Evolutionary conservation across 495 filamentous ascomycete genomes (phyloP).

Genomic region (Peziza echinospora): DNA sequence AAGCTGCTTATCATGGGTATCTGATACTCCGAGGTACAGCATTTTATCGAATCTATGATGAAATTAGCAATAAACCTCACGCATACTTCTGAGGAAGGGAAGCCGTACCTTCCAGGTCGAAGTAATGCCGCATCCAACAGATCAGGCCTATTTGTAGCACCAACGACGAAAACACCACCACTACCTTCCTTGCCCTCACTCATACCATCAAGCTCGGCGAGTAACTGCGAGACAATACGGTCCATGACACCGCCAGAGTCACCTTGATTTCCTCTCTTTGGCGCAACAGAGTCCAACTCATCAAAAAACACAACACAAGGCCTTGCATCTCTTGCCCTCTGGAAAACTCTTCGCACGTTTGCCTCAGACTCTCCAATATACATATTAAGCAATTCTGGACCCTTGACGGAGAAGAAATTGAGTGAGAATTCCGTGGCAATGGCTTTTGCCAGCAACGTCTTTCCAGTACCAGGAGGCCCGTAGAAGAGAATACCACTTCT

Average conservation of each 20-base stretch:
- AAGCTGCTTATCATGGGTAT: constrained; percentile 89
- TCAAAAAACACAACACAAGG: constrained; percentile 98
- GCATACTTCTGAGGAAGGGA: too few species aligned
- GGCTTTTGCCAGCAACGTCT: constrained; percentile 89
- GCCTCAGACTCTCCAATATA: constrained; percentile 98
- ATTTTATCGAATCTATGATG: constrained; percentile 65
- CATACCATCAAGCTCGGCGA: constrained; percentile 95
- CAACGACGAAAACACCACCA: constrained; percentile 87
- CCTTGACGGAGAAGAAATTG: constrained; percentile 98
- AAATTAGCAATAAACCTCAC: too few species aligned
- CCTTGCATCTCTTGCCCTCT: constrained; percentile 79
- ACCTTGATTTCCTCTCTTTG: constrained; percentile 92
- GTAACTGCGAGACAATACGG: constrained; percentile 83
- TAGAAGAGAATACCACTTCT: constrained; percentile 95
- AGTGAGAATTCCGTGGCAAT: constrained; percentile 96
- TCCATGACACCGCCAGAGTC: constrained; percentile 99
- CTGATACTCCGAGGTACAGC: constrained; percentile 88
- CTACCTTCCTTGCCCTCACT: constrained; percentile 68
- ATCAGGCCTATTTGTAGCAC: constrained; percentile 88
- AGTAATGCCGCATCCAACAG: constrained; percentile 78
- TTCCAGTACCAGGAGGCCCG: constrained; percentile 88
- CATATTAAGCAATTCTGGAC: constrained; percentile 94
- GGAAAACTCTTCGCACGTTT: constrained; percentile 89
- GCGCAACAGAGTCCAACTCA: constrained; percentile 89
- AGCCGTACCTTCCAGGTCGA: constrained; percentile 45